phyloP scores from a whole-genome alignment of 225 moss, liverwort and hornwort genomes.

The Neckera pumila region DNA sequence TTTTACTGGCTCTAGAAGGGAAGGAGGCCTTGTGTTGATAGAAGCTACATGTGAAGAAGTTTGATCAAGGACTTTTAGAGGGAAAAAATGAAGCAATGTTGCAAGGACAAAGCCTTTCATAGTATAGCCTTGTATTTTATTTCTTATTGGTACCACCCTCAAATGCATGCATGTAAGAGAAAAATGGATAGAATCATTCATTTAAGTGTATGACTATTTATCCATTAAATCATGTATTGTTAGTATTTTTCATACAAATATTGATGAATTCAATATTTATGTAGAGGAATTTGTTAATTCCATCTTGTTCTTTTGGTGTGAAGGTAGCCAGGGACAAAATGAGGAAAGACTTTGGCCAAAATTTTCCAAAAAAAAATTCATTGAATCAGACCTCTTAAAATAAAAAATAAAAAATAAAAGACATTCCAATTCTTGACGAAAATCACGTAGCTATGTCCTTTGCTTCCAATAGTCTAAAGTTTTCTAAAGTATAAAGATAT shows the following conservation, averaged over 20 bases:
- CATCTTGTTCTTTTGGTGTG: not conserved
- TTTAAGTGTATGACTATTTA: too few relatives aligned
- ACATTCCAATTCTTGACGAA: fast-evolving
- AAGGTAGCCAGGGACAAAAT: not conserved
- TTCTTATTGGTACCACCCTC: fast-evolving
- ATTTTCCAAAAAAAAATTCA: not conserved
- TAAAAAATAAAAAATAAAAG: not conserved
- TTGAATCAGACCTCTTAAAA: not conserved
- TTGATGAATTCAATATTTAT: not conserved
- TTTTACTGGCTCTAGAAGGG: fast-evolving
- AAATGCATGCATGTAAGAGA: not conserved
- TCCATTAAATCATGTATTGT: not conserved
- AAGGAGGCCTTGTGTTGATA: not conserved
- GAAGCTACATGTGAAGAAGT: not conserved
- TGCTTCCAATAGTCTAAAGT: not conserved
- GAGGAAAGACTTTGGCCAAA: fast-evolving
- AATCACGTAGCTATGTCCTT: not conserved
- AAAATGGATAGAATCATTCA: not conserved
- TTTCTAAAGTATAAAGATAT: not conserved
- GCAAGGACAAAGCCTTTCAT: fast-evolving
- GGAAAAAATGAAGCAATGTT: fast-evolving
- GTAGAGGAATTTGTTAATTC: not conserved
- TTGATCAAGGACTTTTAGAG: not conserved
- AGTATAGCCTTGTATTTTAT: fast-evolving
- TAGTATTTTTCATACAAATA: not conserved